Percentiles rank a stretch among this genome's conserved stretches.
Evolutionary conservation across 208 protist genomes (phyloP).

Genomic region (Plasmodiophora brassicae): DNA sequence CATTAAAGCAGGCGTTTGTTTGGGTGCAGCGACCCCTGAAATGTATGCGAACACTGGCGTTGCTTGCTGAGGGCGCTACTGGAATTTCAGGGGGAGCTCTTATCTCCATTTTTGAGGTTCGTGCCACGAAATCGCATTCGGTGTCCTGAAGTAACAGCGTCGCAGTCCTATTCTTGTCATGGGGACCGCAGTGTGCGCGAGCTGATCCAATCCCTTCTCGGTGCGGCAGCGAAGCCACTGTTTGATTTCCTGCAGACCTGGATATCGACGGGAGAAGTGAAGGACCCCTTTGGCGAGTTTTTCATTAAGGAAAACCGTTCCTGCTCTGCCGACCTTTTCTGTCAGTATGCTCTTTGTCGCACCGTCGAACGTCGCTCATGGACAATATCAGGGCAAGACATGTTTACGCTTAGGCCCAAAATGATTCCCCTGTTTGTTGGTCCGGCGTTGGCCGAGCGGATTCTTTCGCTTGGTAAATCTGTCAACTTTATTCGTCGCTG

Average conservation of each 20-base stretch:
- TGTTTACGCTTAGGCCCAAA: not conserved
- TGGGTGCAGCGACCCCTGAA: conserved; percentile 7
- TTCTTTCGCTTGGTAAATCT: not conserved
- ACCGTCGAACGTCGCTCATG: too few relatives aligned
- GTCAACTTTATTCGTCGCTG: not conserved
- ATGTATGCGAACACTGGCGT: not conserved
- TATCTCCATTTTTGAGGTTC: not conserved
- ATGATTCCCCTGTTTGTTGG: not conserved
- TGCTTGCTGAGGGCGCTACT: not conserved
- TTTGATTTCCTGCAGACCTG: not conserved
- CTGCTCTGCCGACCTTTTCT: not conserved
- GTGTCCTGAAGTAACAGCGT: too few relatives aligned
- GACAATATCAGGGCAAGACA: not conserved
- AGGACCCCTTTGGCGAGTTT: conserved; percentile 19
- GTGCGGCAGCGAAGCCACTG: not conserved
- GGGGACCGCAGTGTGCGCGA: not conserved
- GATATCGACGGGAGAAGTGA: not conserved
- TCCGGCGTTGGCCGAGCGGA: not conserved
- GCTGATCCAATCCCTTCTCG: not conserved
- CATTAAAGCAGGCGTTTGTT: not conserved
- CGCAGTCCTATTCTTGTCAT: not conserved
- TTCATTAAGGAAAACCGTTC: not conserved
- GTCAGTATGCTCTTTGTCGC: not conserved
- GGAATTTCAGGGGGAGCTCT: not conserved
- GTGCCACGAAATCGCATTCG: not conserved